These are phyloP conservation scores for Hemileccinum impolitum DNA, from an alignment of 768 basidiomycete genomes.

Conservation along the genomic window DNA sequence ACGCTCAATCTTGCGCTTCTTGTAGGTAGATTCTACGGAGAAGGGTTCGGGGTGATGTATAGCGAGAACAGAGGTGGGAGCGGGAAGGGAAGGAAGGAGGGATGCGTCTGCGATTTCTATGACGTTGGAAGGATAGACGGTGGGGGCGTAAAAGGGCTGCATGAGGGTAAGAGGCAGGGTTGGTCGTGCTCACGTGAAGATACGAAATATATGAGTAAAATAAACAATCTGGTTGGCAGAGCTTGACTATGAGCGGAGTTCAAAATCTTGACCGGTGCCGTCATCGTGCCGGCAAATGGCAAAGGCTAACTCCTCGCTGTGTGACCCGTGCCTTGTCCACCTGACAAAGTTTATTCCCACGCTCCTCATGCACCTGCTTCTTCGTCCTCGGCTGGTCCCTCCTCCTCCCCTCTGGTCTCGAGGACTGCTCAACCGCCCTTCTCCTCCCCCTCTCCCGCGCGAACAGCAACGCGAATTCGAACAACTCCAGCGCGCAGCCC, in stretches of 20 bases:
- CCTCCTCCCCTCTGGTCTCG: not conserved
- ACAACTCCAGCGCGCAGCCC: constrained; percentile 65
- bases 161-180: constrained; percentile 7
- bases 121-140: constrained; percentile 20
- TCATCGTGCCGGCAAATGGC: no score
- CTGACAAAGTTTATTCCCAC: no score
- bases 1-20: constrained; percentile 49
- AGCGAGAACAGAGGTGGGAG: constrained; percentile 9
- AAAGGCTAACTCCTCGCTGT: no score
- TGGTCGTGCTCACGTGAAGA: no score
- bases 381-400: not conserved
- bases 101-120: constrained; percentile 26
- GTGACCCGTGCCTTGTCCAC: no score
- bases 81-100: not conserved
- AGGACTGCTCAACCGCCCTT: constrained; percentile 49
- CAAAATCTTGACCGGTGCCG: not conserved
- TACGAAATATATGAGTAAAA: no score
- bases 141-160: constrained; percentile 18
- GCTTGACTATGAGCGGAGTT: not conserved
- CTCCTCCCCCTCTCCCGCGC: constrained; percentile 72
- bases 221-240: no score
- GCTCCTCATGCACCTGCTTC: not conserved
- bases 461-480: constrained; percentile 85
- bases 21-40: constrained; percentile 20
- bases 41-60: constrained; percentile 2